Base-by-base conservation (phyloP, 225 moss, liverwort and hornwort species). In the Bryum argenteum region DNA sequence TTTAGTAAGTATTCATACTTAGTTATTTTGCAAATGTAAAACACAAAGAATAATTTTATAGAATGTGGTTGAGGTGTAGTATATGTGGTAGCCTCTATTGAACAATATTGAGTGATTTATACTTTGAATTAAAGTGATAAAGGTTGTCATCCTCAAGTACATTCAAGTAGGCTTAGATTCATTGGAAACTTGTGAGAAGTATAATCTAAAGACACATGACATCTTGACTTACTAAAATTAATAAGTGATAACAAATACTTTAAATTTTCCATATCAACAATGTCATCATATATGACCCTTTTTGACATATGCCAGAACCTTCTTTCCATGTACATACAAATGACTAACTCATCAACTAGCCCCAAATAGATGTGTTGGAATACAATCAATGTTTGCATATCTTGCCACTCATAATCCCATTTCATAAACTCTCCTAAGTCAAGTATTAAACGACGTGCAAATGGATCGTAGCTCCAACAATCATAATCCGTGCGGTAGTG, bases 331-430 rank as follows among this genome's bases (percentile, higher is more conserved):
- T 16, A 61, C 0, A 39, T 71, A 11, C 0, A 0, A 18, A 71
- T 22, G 4, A 51, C 12, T 22, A 71, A 61, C 1, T 61, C 22
- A 8, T 71, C 71, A 39, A 71, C 71, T 16, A 63, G 42, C 3
- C 18, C 42, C 8, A 62, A 10, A 7, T 53, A n/a, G 13, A 63
- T 6, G 5, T 72, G 3, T 41, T 53, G 12, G 6, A 62, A 63
- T 0, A 72, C 1, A 13, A 0, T 2, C 0, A 38, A 50, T 0
- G 16, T 19, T 33, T 70, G 70, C 26, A 11, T n/a, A 15, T 58
- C 47, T 70, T 59, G 33, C 0, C 9, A 0, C 0, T 0, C 4
- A 16, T 0, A 21, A 1, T 71, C 38, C 38, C 38, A 61, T 1
- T 19, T 0, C 10, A 60, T 33, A 0, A 61, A 15, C 0, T 48